Percentiles rank a stretch among this genome's conserved stretches.
Evolutionary conservation across 352 stramenopile species (phyloP).

Genomic region (Halophytophthora batemanensis): DNA sequence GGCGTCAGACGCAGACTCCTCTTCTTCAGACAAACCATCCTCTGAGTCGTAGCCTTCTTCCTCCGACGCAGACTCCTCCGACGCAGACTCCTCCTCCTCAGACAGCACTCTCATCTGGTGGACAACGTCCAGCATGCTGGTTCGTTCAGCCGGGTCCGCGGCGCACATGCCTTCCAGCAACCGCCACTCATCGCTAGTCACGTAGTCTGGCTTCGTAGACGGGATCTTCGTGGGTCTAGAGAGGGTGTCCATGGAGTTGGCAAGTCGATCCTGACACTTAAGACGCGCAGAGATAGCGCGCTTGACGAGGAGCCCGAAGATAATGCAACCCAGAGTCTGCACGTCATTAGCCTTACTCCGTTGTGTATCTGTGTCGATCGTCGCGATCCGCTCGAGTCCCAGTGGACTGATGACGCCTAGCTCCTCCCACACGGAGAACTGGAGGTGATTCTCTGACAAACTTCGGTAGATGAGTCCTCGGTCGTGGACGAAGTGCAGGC

Average conservation of each 20-base stretch:
- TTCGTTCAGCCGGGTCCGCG: slow-evolving; percentile 3
- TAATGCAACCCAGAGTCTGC: no score
- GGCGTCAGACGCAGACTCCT: slow-evolving; percentile 21
- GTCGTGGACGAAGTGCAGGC: slow-evolving; percentile 30
- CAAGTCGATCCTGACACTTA: no score
- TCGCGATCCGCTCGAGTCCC: slow-evolving; percentile 15
- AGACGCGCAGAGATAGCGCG: no score
- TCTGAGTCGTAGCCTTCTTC: slow-evolving; percentile 3
- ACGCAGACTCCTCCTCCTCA: slow-evolving; percentile 4
- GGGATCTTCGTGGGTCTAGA: slow-evolving; percentile 14
- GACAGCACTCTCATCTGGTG: slow-evolving; percentile 22
- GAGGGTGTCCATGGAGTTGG: slow-evolving; percentile 17
- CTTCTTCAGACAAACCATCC: slow-evolving; percentile 22
- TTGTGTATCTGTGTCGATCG: no score
- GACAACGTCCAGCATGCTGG: slow-evolving; percentile 29
- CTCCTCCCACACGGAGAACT: slow-evolving; percentile 9
- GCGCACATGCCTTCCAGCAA: slow-evolving; percentile 26
- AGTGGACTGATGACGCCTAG: slow-evolving; percentile 19
- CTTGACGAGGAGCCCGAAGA: no score
- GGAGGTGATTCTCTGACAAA: slow-evolving; percentile 20
- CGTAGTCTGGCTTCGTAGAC: slow-evolving; percentile 8
- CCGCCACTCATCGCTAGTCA: slow-evolving; percentile 19
- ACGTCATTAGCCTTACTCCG: no score
- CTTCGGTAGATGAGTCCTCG: slow-evolving; percentile 24
- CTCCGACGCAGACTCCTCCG: slow-evolving; percentile 8